Evolutionary conservation across 2,329 filamentous ascomycete genomes (phyloP).

Genomic region (Cucurbitaria berberidis): DNA sequence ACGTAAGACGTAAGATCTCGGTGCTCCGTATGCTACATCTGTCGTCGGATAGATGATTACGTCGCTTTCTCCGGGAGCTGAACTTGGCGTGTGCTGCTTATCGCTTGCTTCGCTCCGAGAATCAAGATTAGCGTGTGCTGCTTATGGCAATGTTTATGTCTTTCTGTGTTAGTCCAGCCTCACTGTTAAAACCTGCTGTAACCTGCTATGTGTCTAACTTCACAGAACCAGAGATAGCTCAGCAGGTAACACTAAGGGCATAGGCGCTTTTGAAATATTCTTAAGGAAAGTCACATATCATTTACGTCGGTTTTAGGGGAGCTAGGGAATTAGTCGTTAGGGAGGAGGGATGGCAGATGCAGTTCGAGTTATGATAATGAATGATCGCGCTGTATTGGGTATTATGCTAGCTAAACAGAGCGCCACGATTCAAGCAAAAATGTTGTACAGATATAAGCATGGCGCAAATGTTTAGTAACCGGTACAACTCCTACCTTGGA

Average conservation of each 20-base stretch:
- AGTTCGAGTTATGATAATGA: not conserved
- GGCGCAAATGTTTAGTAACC: no score
- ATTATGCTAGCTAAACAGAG: slow-evolving; percentile 5
- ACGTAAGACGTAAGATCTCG: not conserved
- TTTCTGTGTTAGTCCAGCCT: not conserved
- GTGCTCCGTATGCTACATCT: not conserved
- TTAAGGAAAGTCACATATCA: no score
- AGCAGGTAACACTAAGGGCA: no score
- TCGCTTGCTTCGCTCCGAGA: not conserved
- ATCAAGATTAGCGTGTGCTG: not conserved
- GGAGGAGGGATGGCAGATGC: not conserved
- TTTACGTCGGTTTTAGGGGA: not conserved
- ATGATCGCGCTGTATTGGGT: not conserved
- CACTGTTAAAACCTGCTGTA: no score
- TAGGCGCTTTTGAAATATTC: no score
- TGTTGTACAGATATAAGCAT: not conserved
- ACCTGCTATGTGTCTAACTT: no score
- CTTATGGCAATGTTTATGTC: not conserved
- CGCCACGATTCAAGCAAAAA: not conserved
- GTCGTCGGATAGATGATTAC: not conserved
- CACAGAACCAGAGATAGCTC: no score
- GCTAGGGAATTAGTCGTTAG: not conserved
- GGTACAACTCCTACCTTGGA: no score
- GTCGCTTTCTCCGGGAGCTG: not conserved
- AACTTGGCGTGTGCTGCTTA: not conserved